Conservation (phyloP, 2,329 filamentous ascomycete species). For the Fusarium musae region DNA sequence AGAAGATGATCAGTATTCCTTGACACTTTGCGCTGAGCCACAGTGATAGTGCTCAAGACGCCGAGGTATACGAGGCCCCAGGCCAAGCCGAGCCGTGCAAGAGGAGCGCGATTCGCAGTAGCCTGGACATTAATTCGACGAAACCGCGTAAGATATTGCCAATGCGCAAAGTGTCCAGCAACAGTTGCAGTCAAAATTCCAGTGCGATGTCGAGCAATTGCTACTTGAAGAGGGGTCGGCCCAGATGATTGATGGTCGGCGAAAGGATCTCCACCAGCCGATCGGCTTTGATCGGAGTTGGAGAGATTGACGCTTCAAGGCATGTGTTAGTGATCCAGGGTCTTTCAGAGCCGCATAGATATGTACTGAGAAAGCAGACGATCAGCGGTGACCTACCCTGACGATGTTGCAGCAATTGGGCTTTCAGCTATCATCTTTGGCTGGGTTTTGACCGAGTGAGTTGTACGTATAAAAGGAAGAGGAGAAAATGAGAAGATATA, state of each 20-base stretch:
- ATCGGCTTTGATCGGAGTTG: slow-evolving; percentile 42
- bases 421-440: slow-evolving; percentile 24
- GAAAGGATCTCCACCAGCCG: slow-evolving; percentile 38
- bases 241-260: slow-evolving; percentile 42
- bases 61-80: slow-evolving; percentile 42
- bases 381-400: slow-evolving; percentile 29
- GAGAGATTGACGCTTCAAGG: slow-evolving; percentile 32
- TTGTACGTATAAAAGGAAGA: not conserved
- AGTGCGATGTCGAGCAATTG: slow-evolving; percentile 38
- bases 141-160: slow-evolving; percentile 39
- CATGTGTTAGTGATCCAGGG: slow-evolving; percentile 32
- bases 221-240: slow-evolving; percentile 44
- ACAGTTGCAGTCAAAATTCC: slow-evolving; percentile 40
- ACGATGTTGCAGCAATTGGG: slow-evolving; percentile 8
- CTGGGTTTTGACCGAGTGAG: not conserved
- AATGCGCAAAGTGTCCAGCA: slow-evolving; percentile 42
- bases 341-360: slow-evolving; percentile 1
- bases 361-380: not conserved
- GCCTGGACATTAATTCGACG: slow-evolving; percentile 35
- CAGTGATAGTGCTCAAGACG: slow-evolving; percentile 38
- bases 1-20: slow-evolving; percentile 20
- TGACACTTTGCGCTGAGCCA: slow-evolving; percentile 37
- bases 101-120: slow-evolving; percentile 28
- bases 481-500: not conserved
- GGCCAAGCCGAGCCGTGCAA: slow-evolving; percentile 38